These are phyloP conservation scores for Boletales sp. DNA, from an alignment of 768 basidiomycete species.

Conservation along the genomic window DNA sequence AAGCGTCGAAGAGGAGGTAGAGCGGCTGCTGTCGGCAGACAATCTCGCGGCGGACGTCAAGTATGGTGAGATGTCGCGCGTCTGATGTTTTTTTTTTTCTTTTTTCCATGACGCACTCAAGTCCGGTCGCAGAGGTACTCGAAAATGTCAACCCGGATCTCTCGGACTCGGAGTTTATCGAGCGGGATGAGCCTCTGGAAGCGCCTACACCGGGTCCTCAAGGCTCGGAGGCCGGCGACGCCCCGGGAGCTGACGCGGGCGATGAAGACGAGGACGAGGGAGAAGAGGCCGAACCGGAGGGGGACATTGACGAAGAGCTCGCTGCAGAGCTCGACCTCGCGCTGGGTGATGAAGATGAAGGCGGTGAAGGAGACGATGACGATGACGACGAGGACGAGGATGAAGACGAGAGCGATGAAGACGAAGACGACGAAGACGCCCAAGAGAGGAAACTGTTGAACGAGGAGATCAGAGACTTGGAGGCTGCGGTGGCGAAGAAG, in stretches of 20 bases:
- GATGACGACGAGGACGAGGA: constrained; percentile 59
- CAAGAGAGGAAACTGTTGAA: constrained; percentile 78
- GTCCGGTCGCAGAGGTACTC: constrained; percentile 55
- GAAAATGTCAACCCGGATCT: constrained; percentile 90
- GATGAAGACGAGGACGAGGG: constrained; percentile 60
- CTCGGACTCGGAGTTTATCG: constrained; percentile 85
- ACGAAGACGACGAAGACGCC: constrained; percentile 77
- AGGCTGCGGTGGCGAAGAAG: constrained; percentile 86
- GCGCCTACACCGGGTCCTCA: constrained; percentile 67
- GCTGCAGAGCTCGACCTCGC: constrained; percentile 86
- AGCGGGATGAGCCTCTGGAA: constrained; percentile 56
- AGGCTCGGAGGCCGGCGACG: constrained; percentile 65
- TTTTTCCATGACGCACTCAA: no score
- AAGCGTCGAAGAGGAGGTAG: constrained; percentile 91
- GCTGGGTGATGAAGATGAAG: constrained; percentile 64
- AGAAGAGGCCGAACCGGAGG: constrained; percentile 61
- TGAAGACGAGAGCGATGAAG: constrained; percentile 52
- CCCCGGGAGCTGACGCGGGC: constrained; percentile 48
- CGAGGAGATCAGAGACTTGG: constrained; percentile 87
- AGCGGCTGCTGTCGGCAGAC: constrained; percentile 80
- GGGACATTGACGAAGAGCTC: constrained; percentile 84
- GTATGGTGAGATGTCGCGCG: constrained; percentile 50
- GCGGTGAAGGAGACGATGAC: constrained; percentile 59
- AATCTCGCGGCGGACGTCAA: constrained; percentile 69
- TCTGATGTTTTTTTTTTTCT: no score